Conservation (phyloP, 140 eudicot genomes). For the Bidens hawaiensis region DNA sequence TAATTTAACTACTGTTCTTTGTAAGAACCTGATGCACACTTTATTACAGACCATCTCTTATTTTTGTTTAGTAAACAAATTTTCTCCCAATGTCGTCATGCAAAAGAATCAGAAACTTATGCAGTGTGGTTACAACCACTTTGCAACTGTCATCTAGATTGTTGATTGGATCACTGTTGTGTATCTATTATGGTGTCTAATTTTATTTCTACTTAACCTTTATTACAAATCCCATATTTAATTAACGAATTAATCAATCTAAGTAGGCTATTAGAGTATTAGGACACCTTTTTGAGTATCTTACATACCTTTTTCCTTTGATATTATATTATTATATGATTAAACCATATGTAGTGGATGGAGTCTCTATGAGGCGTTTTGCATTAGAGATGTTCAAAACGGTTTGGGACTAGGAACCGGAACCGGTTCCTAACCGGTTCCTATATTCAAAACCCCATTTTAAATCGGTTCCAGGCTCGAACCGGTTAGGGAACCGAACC, state of each 20-base stretch:
- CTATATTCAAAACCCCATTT: too few relatives aligned
- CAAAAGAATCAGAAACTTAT: slow-evolving; percentile 10
- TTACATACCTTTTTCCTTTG: background rate
- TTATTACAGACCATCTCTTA: slow-evolving; percentile 1
- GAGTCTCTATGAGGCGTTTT: too few relatives aligned
- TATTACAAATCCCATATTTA: background rate
- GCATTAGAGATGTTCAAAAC: too few relatives aligned
- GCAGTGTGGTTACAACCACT: background rate
- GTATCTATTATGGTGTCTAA: background rate
- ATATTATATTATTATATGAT: background rate
- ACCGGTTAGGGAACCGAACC: too few relatives aligned
- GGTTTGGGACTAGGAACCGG: too few relatives aligned
- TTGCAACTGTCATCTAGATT: background rate
- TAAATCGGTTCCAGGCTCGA: too few relatives aligned
- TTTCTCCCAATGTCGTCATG: background rate
- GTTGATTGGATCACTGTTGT: background rate
- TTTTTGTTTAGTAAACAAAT: background rate
- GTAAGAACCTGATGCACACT: slow-evolving; percentile 3
- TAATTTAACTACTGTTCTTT: background rate
- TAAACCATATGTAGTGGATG: too few relatives aligned
- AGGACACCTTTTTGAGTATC: background rate
- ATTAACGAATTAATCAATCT: background rate
- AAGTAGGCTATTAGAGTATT: background rate
- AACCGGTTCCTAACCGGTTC: too few relatives aligned
- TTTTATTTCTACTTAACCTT: background rate